Conservation (phyloP, 768 basidiomycete species). For the Rhizopogon rudus region DNA sequence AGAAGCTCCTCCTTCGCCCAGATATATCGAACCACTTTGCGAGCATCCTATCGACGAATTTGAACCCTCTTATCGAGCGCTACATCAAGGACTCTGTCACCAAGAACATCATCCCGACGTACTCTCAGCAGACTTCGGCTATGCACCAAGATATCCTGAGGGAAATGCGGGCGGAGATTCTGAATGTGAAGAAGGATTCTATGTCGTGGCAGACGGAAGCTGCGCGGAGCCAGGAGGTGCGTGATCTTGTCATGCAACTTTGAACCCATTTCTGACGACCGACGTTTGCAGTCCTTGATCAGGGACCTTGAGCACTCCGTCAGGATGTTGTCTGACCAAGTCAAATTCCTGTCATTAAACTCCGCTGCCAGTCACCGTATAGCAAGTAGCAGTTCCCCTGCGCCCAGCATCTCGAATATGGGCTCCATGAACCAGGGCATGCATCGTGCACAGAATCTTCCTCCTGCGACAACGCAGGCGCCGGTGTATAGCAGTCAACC, state of each 20-base stretch:
- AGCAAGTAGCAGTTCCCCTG: conserved; percentile 27
- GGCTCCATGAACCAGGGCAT: conserved; percentile 33
- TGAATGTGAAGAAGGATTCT: conserved; percentile 74
- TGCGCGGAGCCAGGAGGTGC: conserved; percentile 73
- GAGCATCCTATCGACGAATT: conserved; percentile 61
- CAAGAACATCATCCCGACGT: conserved; percentile 71
- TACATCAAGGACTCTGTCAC: conserved; percentile 77
- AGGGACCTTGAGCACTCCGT: conserved; percentile 80
- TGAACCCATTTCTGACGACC: conserved; percentile 8
- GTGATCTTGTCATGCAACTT: conserved; percentile 11
- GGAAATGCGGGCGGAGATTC: conserved; percentile 71
- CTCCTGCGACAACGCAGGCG: conserved; percentile 34
- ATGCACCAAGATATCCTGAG: conserved; percentile 80
- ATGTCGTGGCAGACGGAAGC: conserved; percentile 79
- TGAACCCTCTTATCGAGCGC: conserved; percentile 74
- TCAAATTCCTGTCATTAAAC: conserved; percentile 72
- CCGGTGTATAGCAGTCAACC: conserved; percentile 23
- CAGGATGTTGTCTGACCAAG: conserved; percentile 70
- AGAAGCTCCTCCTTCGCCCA: conserved; percentile 69
- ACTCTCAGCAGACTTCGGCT: conserved; percentile 64
- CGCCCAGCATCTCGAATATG: conserved; percentile 19
- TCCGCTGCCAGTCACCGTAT: conserved; percentile 32
- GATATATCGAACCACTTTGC: conserved; percentile 77
- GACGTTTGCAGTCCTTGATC: conserved; percentile 51
- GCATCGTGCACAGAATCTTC: conserved; percentile 30